Conservation (phyloP, 805 yeast genomes). For the Danielia reshetovae region DNA sequence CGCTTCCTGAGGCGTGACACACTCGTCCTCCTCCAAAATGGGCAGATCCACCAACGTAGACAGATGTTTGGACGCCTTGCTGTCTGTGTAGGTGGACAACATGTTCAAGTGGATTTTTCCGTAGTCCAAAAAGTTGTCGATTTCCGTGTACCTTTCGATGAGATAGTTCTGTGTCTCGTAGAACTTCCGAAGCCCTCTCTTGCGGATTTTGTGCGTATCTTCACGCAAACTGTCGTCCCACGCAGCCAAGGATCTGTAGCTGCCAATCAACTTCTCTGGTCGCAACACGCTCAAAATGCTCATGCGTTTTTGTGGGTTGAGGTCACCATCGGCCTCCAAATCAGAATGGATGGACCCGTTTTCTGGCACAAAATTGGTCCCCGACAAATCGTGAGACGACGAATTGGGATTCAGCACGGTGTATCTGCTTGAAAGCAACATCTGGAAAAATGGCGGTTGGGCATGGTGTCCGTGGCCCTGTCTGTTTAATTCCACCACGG, state of each 20-base stretch:
- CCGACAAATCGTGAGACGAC: slow-evolving; percentile 1
- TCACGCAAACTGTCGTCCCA: slow-evolving; percentile 25
- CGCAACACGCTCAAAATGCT: slow-evolving; percentile 22
- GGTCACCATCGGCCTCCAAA: slow-evolving; percentile 8
- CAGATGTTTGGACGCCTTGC: slow-evolving; percentile 3
- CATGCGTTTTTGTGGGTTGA: slow-evolving; percentile 11
- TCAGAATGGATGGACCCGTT: slow-evolving; percentile 6
- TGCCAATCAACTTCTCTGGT: slow-evolving; percentile 35
- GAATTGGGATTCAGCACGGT: slow-evolving; percentile 30
- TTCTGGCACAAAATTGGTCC: background rate
- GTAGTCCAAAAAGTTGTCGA: slow-evolving; percentile 65
- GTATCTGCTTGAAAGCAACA: slow-evolving; percentile 24
- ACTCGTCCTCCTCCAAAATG: slow-evolving; percentile 11
- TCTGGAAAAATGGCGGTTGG: slow-evolving; percentile 24
- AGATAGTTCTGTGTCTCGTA: slow-evolving; percentile 59
- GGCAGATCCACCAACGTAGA: slow-evolving; percentile 9
- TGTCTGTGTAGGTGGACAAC: slow-evolving; percentile 51
- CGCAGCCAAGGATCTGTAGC: slow-evolving; percentile 23
- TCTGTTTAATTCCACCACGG: slow-evolving; percentile 12
- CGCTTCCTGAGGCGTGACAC: slow-evolving; percentile 5
- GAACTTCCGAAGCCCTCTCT: slow-evolving; percentile 32
- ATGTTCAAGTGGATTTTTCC: slow-evolving; percentile 60
- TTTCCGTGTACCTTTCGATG: slow-evolving; percentile 52
- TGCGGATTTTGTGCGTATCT: slow-evolving; percentile 19
- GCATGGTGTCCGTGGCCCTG: slow-evolving; percentile 3